Percentiles rank a stretch among this genome's conserved stretches.
Conservation (phyloP, 208 protist species). For the Trypanosoma caninum region DNA sequence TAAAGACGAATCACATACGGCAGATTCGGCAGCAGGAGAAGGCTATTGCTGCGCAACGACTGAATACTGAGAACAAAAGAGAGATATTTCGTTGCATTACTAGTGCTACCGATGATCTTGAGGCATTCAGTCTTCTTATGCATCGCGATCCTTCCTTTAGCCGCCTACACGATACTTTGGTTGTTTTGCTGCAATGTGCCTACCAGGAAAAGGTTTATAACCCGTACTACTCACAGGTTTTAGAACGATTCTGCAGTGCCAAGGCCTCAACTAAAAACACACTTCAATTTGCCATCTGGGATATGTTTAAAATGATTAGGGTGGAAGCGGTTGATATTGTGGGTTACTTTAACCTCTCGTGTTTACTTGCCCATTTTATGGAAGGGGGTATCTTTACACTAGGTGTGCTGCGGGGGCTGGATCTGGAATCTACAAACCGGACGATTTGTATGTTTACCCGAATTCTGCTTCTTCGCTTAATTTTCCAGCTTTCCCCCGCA, state of each 20-base stretch:
- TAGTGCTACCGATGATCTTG: slow-evolving; percentile 61
- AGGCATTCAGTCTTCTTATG: slow-evolving; percentile 81
- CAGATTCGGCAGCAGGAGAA: slow-evolving; percentile 57
- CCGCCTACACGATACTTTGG: slow-evolving; percentile 61
- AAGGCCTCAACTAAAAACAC: slow-evolving; percentile 53
- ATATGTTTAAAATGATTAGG: slow-evolving; percentile 75
- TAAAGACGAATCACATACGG: slow-evolving; percentile 32
- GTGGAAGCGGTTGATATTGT: slow-evolving; percentile 53
- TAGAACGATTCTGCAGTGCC: slow-evolving; percentile 69
- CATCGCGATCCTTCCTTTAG: slow-evolving; percentile 61
- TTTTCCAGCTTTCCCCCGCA: slow-evolving; percentile 50
- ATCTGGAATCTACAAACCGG: slow-evolving; percentile 72
- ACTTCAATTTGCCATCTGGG: slow-evolving; percentile 83
- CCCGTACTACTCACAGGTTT: slow-evolving; percentile 63
- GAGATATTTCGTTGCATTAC: slow-evolving; percentile 68
- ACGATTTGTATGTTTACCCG: slow-evolving; percentile 76
- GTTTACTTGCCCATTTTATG: slow-evolving; percentile 48
- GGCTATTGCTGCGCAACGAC: slow-evolving; percentile 59
- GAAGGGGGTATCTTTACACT: slow-evolving; percentile 57
- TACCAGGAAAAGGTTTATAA: slow-evolving; percentile 71
- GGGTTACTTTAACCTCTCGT: slow-evolving; percentile 73
- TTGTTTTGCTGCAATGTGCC: slow-evolving; percentile 66
- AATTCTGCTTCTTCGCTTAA: slow-evolving; percentile 64
- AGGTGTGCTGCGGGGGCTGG: slow-evolving; percentile 75
- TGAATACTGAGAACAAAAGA: slow-evolving; percentile 73